phyloP scores from a whole-genome alignment of 768 basidiomycete genomes.

The Tulasnella sp. region DNA sequence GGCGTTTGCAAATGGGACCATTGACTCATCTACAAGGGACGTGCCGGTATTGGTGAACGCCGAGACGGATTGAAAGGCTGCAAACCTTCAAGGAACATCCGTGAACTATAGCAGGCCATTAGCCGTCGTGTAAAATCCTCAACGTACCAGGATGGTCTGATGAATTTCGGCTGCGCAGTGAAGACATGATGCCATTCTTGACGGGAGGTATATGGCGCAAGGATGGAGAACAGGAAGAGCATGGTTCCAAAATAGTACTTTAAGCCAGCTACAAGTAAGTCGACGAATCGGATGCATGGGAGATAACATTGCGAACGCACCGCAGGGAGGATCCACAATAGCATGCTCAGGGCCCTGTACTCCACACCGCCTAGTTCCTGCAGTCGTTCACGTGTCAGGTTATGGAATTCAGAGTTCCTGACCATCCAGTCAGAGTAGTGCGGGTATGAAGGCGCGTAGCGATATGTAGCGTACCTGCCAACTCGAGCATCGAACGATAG shows the following conservation, averaged over 20 bases:
- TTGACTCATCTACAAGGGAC: constrained; percentile 77
- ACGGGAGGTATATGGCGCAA: constrained; percentile 69
- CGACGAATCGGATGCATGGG: not conserved
- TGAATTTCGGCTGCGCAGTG: constrained; percentile 38
- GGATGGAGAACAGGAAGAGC: constrained; percentile 53
- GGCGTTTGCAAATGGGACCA: constrained; percentile 83
- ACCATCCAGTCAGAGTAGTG: not conserved
- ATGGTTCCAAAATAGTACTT: constrained; percentile 76
- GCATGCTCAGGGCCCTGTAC: constrained; percentile 67
- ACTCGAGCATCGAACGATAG: constrained; percentile 68
- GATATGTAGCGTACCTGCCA: not conserved
- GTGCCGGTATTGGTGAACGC: constrained; percentile 83
- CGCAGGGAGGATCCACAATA: constrained; percentile 67
- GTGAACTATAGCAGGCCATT: not conserved
- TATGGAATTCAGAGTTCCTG: constrained; percentile 27
- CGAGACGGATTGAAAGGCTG: constrained; percentile 73
- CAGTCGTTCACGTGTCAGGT: constrained; percentile 64
- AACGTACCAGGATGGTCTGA: constrained; percentile 55
- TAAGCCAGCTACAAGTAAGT: not conserved
- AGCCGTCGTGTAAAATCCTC: not conserved
- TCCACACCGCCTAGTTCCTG: constrained; percentile 93
- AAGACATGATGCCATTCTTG: constrained; percentile 51
- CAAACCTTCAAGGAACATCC: constrained; percentile 46
- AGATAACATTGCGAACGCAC: constrained; percentile 36
- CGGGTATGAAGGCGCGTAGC: not conserved